Percentiles rank a stretch among this genome's conserved stretches.
Conservation (phyloP, 371 early-diverging fungal species). For the Mortierella sp. region DNA sequence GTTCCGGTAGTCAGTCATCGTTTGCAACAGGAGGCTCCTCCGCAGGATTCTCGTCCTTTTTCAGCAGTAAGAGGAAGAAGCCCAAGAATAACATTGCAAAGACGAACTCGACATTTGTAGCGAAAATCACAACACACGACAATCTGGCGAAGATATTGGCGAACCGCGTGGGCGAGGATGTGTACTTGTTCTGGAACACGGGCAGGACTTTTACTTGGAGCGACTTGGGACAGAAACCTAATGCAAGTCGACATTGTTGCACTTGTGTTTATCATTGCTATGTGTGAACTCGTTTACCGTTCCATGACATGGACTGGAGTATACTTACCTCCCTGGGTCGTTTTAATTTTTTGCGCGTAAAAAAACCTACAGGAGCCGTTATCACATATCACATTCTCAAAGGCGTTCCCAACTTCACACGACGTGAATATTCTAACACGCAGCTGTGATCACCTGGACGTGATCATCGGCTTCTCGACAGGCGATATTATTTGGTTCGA, state of each 20-base stretch:
- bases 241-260: constrained; percentile 63
- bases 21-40: constrained; percentile 17
- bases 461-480: constrained; percentile 85
- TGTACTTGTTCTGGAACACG: constrained; percentile 87
- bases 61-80: constrained; percentile 58
- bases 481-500: constrained; percentile 92
- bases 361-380: constrained; percentile 71
- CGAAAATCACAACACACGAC: constrained; percentile 84
- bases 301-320: no score
- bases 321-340: no score
- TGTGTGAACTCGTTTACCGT: neutral
- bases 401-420: constrained; percentile 87
- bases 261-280: neutral
- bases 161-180: constrained; percentile 73
- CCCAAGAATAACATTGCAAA: constrained; percentile 71
- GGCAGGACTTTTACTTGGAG: constrained; percentile 85
- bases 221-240: constrained; percentile 74
- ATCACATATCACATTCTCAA: constrained; percentile 81
- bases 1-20: constrained; percentile 8
- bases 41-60: constrained; percentile 52
- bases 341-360: neutral
- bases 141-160: constrained; percentile 84
- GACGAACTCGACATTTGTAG: constrained; percentile 81
- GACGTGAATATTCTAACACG: constrained; percentile 84
- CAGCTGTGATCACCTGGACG: constrained; percentile 73